A percentile compares a stretch with the other conserved stretches of the same genome.
Conservation (phyloP, 1,139 yeast genomes). For the Kodamaea sp. region DNA sequence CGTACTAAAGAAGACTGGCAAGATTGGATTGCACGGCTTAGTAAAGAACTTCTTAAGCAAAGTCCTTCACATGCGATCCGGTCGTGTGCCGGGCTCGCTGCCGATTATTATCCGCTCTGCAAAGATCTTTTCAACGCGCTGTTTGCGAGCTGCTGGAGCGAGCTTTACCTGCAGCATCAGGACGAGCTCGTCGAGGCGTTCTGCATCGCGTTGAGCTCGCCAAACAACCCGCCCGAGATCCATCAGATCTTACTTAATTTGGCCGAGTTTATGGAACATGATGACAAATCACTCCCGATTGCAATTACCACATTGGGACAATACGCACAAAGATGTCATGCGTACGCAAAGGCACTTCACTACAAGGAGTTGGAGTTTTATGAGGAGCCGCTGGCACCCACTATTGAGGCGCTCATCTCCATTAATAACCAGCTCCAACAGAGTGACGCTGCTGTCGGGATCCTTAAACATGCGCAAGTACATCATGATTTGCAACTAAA, state of each 20-base stretch:
- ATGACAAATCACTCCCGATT: slow-evolving; percentile 89
- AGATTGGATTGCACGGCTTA: slow-evolving; percentile 89
- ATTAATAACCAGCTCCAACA: slow-evolving; percentile 94
- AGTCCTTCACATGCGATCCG: slow-evolving; percentile 94
- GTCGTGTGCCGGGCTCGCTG: slow-evolving; percentile 89
- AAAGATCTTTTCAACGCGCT: slow-evolving; percentile 91
- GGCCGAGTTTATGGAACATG: slow-evolving; percentile 97
- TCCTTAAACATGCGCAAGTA: slow-evolving; percentile 89
- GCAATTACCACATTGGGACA: slow-evolving; percentile 85
- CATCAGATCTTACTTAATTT: slow-evolving; percentile 83
- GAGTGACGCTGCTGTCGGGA: slow-evolving; percentile 97
- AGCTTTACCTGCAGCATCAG: slow-evolving; percentile 85
- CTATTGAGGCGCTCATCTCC: slow-evolving; percentile 86
- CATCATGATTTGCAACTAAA: slow-evolving; percentile 89
- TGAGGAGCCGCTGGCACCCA: slow-evolving; percentile 88
- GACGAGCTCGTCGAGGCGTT: slow-evolving; percentile 85
- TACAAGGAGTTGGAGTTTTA: slow-evolving; percentile 93
- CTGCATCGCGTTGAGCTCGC: slow-evolving; percentile 82
- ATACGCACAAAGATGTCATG: slow-evolving; percentile 94
- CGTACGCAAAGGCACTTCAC: slow-evolving; percentile 95
- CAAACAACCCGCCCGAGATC: slow-evolving; percentile 94
- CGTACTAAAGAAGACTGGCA: slow-evolving; percentile 96
- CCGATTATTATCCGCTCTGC: slow-evolving; percentile 84
- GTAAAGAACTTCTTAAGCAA: slow-evolving; percentile 82
- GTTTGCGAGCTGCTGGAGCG: slow-evolving; percentile 95